Evolutionary conservation across 305 asterid genomes (phyloP), one percentile per base, ranked within the genome.

Genomic region (Ajuga reptans): DNA sequence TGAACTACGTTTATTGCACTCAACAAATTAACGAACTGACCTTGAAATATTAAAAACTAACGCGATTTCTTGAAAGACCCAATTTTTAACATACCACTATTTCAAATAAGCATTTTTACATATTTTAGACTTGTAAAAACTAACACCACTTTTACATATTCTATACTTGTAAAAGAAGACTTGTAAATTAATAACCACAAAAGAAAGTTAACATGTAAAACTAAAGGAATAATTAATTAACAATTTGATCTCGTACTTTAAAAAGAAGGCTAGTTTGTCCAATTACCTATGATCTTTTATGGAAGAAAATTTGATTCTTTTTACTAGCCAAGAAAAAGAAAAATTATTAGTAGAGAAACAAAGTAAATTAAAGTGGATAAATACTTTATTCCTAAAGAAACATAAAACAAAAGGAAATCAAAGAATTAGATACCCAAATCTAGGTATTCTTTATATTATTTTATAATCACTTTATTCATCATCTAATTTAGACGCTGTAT

Each of bases 401-500:
- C 54, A 34, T n/a, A 66, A 21, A 21, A 21, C 27, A 62, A 61
- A 66, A 54, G 53, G 11, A 67, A 67, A 74, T 60, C 14, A 39
- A 71, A 71, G 60, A 11, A 65, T 16, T n/a, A 36, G 24, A 34
- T 51, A 69, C 21, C 31, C 67, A 75, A 81, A 61, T 71, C 9
- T n/a, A 67, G 49, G 47, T 75, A 43, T 58, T 9, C 17, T 65
- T 31, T 49, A 1, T 6, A 12, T 62, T 74, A 71, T n/a, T 80
- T 59, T 69, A 74, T 57, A 43, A 12, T 12, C 34, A 73, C 57
- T 70, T 70, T 70, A 70, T 46, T 76, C 63, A 66, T 56, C 52
- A 55, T 76, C 66, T 46, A 54, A 63, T 76, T 63, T 70, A 64
- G 69, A 59, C n/a, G n/a, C n/a, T n/a, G n/a, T n/a, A n/a, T n/a